Base-by-base conservation (phyloP, 495 filamentous ascomycete species). In the Platismatia glauca region DNA sequence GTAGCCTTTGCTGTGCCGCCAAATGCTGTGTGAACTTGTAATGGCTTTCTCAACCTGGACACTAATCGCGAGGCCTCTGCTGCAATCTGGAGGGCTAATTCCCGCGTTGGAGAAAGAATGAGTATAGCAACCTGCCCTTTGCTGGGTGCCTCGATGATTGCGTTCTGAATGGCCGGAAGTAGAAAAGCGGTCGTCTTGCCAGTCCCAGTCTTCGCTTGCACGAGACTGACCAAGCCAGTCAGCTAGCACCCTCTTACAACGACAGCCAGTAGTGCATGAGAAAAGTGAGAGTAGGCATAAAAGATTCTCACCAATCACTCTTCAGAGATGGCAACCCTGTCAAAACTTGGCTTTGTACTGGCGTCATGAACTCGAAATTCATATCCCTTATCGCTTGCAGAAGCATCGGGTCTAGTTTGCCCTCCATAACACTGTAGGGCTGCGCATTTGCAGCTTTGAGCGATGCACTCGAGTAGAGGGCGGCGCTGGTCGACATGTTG, bases 121-220 rank as follows among this genome's bases (percentile, higher is more conserved):
- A 89, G 73, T 58, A 87, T 78, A 39, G 82, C 83, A 52, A 87
- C 78, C 61, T 80, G 73, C 15, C 82, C 81, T 55, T 62, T 72
- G 7, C 72, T 68, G 12, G 59, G 29, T 18, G 68, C 66, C 0
- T 68, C 56, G 15, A 59, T 39, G 31, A 90, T 70, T 22, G 90
- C 76, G 55, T 81, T 82, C 69, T 93, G 87, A 60, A 91, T 72
- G 12, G 84, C 78, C n/a, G 89, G 89, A 0, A 91, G 73, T 29
- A 93, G 75, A 73, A 93, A 93, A 22, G 87, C 89, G 43, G 90
- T 77, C 2, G 89, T 93, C 71, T 93, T 93, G 62, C 89, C 89
- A 7, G 89, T 91, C 67, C 89, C 89, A n/a, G 89, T 93, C 71
- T 86, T 89, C 61, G 89, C 89, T 76, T 91, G 89, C 46, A 89